Percentiles rank a stretch among this genome's conserved stretches.
These are phyloP conservation scores for Dittrichia graveolens DNA, from an alignment of 129 eudicot genomes.

Conservation along the genomic window DNA sequence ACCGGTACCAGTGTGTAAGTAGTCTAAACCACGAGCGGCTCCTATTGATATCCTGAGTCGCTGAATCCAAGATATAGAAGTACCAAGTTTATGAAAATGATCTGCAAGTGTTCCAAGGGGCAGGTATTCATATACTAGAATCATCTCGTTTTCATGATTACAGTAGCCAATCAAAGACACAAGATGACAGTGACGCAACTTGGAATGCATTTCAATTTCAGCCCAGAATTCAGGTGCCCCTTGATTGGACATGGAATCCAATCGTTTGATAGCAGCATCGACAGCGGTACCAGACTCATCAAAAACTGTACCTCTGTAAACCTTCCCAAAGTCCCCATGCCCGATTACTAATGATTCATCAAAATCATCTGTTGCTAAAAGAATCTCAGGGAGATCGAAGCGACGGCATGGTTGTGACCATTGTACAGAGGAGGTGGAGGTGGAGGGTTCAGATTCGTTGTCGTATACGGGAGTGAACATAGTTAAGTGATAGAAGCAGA, in stretches of 20 bases:
- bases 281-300: conserved; percentile 9
- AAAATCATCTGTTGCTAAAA: no score
- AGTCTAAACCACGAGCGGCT: conserved; percentile 48
- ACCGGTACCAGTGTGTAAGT: conserved; percentile 35
- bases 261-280: conserved; percentile 47
- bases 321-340: conserved; percentile 48
- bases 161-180: conserved; percentile 51
- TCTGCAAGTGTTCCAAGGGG: conserved; percentile 43
- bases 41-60: conserved; percentile 50
- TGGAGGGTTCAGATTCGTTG: no score
- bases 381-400: no score
- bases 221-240: conserved; percentile 43
- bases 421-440: no score
- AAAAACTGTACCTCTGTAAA: conserved; percentile 42
- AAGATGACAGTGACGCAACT: conserved; percentile 41
- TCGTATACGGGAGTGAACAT: no score
- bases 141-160: conserved; percentile 33
- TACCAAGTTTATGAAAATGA: conserved; percentile 26
- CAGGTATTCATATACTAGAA: conserved; percentile 47
- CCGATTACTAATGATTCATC: no score
- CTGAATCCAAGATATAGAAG: conserved; percentile 42
- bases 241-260: conserved; percentile 41
- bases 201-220: conserved; percentile 51
- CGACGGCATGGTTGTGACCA: no score
- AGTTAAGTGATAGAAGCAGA: no score